Percentiles rank a stretch among this genome's conserved stretches.
Conservation (phyloP, 495 filamentous ascomycete genomes). For the Apiosordaria backusii region DNA sequence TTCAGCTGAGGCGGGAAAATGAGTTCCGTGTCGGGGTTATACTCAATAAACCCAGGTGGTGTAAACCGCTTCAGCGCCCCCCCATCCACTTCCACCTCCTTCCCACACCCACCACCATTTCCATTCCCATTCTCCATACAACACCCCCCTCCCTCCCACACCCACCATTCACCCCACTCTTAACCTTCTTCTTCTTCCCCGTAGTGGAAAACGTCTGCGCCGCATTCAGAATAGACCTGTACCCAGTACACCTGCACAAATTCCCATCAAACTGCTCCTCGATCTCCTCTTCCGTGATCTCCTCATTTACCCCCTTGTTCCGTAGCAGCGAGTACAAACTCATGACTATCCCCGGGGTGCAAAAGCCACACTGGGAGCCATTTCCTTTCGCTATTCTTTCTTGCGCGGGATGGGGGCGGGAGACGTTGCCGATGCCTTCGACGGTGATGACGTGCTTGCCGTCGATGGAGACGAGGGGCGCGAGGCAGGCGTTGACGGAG, state of each 20-base stretch:
- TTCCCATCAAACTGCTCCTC: conserved; percentile 96
- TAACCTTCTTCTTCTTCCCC: conserved; percentile 24
- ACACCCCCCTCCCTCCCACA: conserved; percentile 48
- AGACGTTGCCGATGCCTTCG: conserved; percentile 90
- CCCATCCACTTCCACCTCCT: conserved; percentile 42
- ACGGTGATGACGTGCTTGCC: conserved; percentile 98
- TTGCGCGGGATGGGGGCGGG: conserved; percentile 84
- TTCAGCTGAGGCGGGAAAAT: conserved; percentile 86
- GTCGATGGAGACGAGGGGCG: conserved; percentile 86
- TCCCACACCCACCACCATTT: conserved; percentile 56
- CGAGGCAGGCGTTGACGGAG: conserved; percentile 90
- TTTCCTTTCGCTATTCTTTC: conserved; percentile 80
- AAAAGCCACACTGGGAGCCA: conserved; percentile 75
- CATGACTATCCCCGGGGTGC: conserved; percentile 98
- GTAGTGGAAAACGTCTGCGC: conserved; percentile 64
- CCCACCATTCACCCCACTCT: conserved; percentile 57
- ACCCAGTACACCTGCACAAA: conserved; percentile 92
- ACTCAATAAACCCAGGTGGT: conserved; percentile 85
- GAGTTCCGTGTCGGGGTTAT: conserved; percentile 86
- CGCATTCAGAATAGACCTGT: conserved; percentile 89
- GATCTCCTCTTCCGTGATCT: conserved; percentile 67
- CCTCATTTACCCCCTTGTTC: conserved; percentile 52
- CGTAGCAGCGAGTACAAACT: conserved; percentile 79
- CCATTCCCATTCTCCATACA: conserved; percentile 56
- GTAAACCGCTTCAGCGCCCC: conserved; percentile 64